A percentile compares a stretch with the other conserved stretches of the same genome.
These are phyloP conservation scores for Lojkania enalia DNA, from an alignment of 2,329 filamentous ascomycete genomes.

Conservation along the genomic window DNA sequence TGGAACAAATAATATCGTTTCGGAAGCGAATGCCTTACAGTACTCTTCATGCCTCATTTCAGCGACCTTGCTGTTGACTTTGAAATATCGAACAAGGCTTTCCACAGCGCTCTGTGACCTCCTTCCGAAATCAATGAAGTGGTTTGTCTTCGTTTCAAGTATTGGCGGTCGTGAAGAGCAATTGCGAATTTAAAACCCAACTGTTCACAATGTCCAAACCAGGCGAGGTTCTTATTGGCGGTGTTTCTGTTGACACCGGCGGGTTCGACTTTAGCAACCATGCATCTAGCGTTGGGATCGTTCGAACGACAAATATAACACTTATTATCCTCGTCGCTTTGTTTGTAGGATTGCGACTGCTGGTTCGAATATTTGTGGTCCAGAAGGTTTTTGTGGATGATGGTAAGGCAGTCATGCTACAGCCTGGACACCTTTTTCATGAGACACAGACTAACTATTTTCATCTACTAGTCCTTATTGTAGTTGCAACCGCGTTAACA, in stretches of 20 bases:
- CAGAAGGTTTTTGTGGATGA: conserved; percentile 30
- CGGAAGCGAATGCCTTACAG: no score
- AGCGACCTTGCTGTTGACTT: no score
- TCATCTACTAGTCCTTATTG: conserved; percentile 24
- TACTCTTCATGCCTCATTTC: no score
- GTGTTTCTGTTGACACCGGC: conserved; percentile 22
- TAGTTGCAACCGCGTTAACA: conserved; percentile 27
- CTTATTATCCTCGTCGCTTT: conserved; percentile 26
- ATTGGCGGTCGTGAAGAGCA: no score
- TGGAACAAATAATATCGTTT: no score
- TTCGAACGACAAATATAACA: conserved; percentile 20
- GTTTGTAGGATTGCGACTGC: conserved; percentile 27
- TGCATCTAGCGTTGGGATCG: conserved; percentile 17
- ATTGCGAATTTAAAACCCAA: no score
- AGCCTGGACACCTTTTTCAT: no score
- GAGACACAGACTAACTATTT: neutral
- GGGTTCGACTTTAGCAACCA: conserved; percentile 27
- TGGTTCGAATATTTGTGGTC: conserved; percentile 23
- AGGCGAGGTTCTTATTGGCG: conserved; percentile 14
- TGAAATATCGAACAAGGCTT: no score
- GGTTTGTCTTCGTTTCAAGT: no score
- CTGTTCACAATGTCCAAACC: no score
- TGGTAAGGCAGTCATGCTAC: conserved; percentile 15
- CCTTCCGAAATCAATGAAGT: no score
- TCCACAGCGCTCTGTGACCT: no score